Conservation (phyloP, 106 monocot genomes). For the Triglochin maritima region DNA sequence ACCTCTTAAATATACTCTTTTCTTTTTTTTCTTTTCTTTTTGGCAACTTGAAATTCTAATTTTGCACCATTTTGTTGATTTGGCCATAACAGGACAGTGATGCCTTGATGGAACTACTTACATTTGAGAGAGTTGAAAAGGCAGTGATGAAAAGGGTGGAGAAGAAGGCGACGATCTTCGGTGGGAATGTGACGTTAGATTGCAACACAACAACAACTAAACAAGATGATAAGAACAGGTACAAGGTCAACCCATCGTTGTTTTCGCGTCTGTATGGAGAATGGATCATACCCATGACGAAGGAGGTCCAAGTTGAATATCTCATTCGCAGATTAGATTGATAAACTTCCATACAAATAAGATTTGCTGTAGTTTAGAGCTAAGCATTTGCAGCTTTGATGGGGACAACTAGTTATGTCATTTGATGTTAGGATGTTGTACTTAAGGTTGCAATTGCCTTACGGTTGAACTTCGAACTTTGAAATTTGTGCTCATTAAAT, state of each 20-base stretch:
- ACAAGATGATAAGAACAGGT: neutral
- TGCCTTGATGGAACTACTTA: conserved; percentile 70
- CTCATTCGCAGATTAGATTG: too few relatives aligned
- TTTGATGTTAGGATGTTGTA: too few relatives aligned
- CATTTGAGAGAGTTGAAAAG: conserved; percentile 77
- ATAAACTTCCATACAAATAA: too few relatives aligned
- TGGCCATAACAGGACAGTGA: conserved; percentile 44
- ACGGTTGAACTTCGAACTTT: too few relatives aligned
- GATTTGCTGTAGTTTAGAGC: too few relatives aligned
- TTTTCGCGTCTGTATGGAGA: neutral
- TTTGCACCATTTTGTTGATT: neutral
- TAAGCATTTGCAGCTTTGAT: too few relatives aligned
- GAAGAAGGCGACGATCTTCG: conserved; percentile 75
- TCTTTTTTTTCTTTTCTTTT: neutral
- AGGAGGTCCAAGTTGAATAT: too few relatives aligned
- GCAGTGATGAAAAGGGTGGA: conserved; percentile 69
- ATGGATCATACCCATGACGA: neutral
- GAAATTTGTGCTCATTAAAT: too few relatives aligned
- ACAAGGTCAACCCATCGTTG: conserved; percentile 5
- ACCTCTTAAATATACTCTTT: neutral
- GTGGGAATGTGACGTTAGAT: conserved; percentile 51
- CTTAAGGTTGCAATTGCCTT: too few relatives aligned
- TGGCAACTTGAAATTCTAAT: neutral
- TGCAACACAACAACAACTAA: conserved; percentile 7
- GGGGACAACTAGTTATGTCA: too few relatives aligned